Conservation (phyloP, 257 asterid genomes). For the Lycium barbarum region DNA sequence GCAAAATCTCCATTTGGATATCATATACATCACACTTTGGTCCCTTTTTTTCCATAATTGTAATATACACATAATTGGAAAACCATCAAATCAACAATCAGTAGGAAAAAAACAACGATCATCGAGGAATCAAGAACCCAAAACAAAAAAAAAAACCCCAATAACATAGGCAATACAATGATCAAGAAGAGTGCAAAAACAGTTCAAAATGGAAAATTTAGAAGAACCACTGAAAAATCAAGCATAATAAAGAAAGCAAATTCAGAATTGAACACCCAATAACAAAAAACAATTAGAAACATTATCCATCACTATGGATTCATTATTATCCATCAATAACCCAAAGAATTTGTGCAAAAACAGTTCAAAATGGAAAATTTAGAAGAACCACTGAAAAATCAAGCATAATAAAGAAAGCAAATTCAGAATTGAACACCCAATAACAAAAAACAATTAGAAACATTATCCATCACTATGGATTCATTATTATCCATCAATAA, state of each 20-base stretch:
- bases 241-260: background rate
- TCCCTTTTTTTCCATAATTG: background rate
- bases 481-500: too few relatives aligned
- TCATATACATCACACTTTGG: background rate
- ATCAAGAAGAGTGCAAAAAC: background rate
- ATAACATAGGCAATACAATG: background rate
- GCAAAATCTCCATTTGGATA: background rate
- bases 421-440: background rate
- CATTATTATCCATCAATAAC: too few relatives aligned
- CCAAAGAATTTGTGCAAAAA: background rate
- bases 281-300: background rate
- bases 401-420: background rate
- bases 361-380: background rate
- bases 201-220: background rate
- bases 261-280: background rate
- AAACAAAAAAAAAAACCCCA: too few relatives aligned
- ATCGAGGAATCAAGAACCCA: too few relatives aligned
- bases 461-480: background rate
- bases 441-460: background rate
- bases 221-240: background rate
- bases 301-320: background rate
- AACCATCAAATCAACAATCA: slow-evolving; percentile 3
- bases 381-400: background rate
- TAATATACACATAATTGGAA: background rate
- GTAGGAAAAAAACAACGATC: background rate